A percentile compares a stretch with the other conserved stretches of the same genome.
These are phyloP conservation scores for Apiotrichum siamense DNA, from an alignment of 1,284 basidiomycete genomes.

Conservation along the genomic window DNA sequence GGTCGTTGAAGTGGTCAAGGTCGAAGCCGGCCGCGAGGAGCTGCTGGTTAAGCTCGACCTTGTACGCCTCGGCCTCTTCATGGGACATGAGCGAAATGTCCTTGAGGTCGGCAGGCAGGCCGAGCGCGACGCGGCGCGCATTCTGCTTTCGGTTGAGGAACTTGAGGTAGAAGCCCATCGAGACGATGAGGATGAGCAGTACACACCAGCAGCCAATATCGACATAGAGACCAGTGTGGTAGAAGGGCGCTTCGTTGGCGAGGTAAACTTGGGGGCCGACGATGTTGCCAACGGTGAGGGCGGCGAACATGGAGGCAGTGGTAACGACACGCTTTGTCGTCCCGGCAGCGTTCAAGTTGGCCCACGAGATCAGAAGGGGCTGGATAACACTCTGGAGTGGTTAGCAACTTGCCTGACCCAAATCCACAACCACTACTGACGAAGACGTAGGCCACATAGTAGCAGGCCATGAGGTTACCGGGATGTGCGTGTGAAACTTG, in stretches of 20 bases:
- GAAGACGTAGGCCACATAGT: slow-evolving; percentile 39
- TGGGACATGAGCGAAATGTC: slow-evolving; percentile 37
- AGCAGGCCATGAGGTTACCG: slow-evolving; percentile 32
- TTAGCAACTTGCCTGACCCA: no score
- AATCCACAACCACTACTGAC: neutral
- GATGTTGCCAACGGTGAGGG: slow-evolving; percentile 26
- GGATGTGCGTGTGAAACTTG: slow-evolving; percentile 24
- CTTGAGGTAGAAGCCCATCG: slow-evolving; percentile 39
- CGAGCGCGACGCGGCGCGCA: slow-evolving; percentile 33
- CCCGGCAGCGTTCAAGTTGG: slow-evolving; percentile 40
- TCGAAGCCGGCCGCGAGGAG: slow-evolving; percentile 18
- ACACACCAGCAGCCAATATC: slow-evolving; percentile 34
- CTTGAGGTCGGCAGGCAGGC: slow-evolving; percentile 35
- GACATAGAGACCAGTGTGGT: slow-evolving; percentile 41
- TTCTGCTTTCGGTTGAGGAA: slow-evolving; percentile 37
- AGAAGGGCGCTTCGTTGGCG: slow-evolving; percentile 26
- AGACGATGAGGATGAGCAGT: slow-evolving; percentile 30
- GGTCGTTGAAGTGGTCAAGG: slow-evolving; percentile 14
- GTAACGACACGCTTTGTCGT: slow-evolving; percentile 42
- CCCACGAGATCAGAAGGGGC: slow-evolving; percentile 37
- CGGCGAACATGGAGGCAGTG: slow-evolving; percentile 29
- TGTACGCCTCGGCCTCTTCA: slow-evolving; percentile 30
- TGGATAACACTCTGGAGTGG: slow-evolving; percentile 36
- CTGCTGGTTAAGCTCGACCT: slow-evolving; percentile 16
- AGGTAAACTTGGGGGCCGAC: slow-evolving; percentile 43